phyloP scores from a whole-genome alignment of 257 asterid species.

The Craterostigma plantagineum region DNA sequence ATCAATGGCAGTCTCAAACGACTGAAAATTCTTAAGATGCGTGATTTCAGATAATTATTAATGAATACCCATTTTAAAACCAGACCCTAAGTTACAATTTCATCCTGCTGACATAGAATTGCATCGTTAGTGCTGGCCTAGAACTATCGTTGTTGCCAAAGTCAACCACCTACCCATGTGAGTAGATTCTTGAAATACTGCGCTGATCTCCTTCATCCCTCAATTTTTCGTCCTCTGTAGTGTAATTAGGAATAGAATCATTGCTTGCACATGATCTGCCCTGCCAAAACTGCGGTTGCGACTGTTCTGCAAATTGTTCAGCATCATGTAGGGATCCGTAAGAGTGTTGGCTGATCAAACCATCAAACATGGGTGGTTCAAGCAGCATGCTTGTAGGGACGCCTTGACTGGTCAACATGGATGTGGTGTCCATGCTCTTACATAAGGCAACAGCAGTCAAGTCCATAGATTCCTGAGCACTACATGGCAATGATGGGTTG shows the following conservation, averaged over 20 bases:
- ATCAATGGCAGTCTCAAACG: background rate
- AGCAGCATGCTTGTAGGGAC: conserved; percentile 24
- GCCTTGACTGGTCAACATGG: conserved; percentile 20
- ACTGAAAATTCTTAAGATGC: background rate
- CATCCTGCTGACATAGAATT: no score
- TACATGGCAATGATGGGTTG: conserved; percentile 20
- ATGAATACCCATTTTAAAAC: background rate
- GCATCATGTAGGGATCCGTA: conserved; percentile 30
- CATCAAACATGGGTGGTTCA: conserved; percentile 25
- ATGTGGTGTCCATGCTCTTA: conserved; percentile 25
- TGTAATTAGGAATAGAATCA: conserved; percentile 21
- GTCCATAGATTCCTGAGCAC: conserved; percentile 31
- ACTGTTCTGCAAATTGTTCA: conserved; percentile 27
- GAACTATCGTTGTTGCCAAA: background rate
- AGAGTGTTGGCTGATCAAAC: conserved; percentile 21
- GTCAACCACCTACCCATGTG: conserved; percentile 52
- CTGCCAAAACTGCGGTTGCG: conserved; percentile 23
- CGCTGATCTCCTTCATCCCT: conserved; percentile 23
- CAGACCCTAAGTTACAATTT: no score
- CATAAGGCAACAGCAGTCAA: conserved; percentile 22
- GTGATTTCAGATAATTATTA: background rate
- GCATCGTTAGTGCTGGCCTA: no score
- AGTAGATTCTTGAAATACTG: conserved; percentile 32
- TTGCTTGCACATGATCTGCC: conserved; percentile 28
- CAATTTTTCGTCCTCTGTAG: conserved; percentile 27